These are phyloP conservation scores for Teratosphaeria viscida DNA, from an alignment of 2,329 filamentous ascomycete species.

Conservation along the genomic window DNA sequence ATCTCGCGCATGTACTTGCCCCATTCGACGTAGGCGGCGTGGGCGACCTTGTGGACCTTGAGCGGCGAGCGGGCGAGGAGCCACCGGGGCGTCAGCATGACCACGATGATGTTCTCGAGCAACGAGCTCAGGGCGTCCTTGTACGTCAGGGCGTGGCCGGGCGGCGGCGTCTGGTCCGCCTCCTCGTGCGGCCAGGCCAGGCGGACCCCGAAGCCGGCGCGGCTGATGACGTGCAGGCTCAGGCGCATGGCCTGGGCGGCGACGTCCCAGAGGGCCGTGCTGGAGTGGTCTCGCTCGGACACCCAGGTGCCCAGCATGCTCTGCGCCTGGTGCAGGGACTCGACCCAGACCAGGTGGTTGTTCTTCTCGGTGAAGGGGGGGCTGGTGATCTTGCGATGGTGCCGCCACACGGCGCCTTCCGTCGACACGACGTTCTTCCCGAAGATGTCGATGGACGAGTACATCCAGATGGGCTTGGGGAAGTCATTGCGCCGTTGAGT, in stretches of 20 bases:
- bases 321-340: conserved; percentile 53
- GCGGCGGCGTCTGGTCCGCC: conserved; percentile 23
- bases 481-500: conserved; percentile 58
- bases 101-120: conserved; percentile 52
- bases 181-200: conserved; percentile 49
- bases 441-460: conserved; percentile 52
- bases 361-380: conserved; percentile 70
- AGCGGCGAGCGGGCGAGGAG: conserved; percentile 44
- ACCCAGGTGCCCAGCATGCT: conserved; percentile 52
- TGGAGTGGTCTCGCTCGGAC: conserved; percentile 29
- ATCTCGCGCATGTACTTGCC: conserved; percentile 60
- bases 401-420: conserved; percentile 59
- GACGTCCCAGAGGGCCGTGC: conserved; percentile 43
- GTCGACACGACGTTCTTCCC: conserved; percentile 62
- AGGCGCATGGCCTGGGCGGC: conserved; percentile 57
- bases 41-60: conserved; percentile 41
- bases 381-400: conserved; percentile 61
- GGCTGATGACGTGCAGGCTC: conserved; percentile 50
- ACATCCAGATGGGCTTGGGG: conserved; percentile 54
- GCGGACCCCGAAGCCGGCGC: conserved; percentile 60
- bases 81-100: conserved; percentile 51
- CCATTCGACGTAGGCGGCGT: conserved; percentile 52
- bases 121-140: conserved; percentile 51
- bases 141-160: conserved; percentile 55
- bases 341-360: conserved; percentile 54